phyloP scores from a whole-genome alignment of 441 rosid genomes.

The Euphorbia schlechtendalii region DNA sequence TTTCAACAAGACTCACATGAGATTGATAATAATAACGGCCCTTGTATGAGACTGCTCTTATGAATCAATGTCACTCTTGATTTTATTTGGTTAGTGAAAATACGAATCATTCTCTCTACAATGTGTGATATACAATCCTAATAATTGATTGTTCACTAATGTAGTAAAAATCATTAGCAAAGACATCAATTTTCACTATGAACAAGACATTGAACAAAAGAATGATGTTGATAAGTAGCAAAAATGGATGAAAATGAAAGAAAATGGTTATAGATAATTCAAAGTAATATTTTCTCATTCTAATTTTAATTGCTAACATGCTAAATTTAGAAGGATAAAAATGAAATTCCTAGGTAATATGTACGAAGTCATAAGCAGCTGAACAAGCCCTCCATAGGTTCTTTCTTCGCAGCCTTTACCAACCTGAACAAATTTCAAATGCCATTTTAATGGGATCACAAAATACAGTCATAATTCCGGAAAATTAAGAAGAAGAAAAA shows the following conservation, averaged over 20 bases:
- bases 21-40: no score
- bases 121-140: no score
- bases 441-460: conserved; percentile 5
- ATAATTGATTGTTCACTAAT: no score
- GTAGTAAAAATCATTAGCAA: background rate
- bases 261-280: conserved; percentile 7
- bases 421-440: conserved; percentile 19
- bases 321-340: conserved; percentile 1
- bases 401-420: conserved; percentile 25
- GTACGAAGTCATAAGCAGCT: conserved; percentile 25
- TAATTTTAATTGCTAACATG: conserved; percentile 17
- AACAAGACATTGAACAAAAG: background rate
- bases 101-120: no score
- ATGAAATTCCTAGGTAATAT: conserved; percentile 33
- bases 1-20: no score
- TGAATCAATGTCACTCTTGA: no score
- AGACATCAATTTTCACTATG: background rate
- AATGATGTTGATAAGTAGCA: background rate
- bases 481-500: no score
- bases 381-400: conserved; percentile 16
- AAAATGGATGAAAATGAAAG: background rate
- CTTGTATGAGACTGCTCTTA: no score
- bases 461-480: no score
- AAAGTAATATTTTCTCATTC: conserved; percentile 25
- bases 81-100: no score